Percentiles rank a stretch among this genome's conserved stretches.
Conservation (phyloP, 257 asterid species). For the Jacaranda copaia region DNA sequence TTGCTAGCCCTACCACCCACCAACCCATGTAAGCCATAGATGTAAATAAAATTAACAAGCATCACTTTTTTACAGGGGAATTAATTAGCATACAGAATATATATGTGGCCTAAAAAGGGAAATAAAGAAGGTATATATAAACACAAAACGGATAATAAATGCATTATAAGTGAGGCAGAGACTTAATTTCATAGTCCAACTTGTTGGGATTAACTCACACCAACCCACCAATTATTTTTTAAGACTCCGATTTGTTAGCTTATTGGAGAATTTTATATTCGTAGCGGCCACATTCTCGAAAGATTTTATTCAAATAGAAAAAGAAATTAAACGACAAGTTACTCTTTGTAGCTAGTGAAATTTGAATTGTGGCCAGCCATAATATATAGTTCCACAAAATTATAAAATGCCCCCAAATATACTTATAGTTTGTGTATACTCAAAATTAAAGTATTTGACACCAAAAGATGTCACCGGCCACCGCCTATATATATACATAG, state of each 20-base stretch:
- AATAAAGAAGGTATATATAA: too few relatives aligned
- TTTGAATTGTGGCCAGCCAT: not conserved
- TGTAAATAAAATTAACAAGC: not conserved
- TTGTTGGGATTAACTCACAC: not conserved
- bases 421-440: not conserved
- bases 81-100: too few relatives aligned
- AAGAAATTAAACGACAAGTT: not conserved
- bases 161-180: too few relatives aligned
- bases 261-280: too few relatives aligned
- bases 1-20: not conserved
- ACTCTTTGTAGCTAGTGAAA: not conserved
- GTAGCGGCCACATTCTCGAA: not conserved
- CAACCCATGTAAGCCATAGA: not conserved
- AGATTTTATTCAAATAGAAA: constrained; percentile 3
- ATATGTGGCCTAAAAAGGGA: too few relatives aligned
- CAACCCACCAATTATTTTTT: constrained; percentile 3
- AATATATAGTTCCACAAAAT: not conserved
- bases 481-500: constrained; percentile 16
- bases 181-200: not conserved
- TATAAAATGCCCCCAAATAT: not conserved
- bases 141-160: too few relatives aligned
- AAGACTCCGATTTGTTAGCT: too few relatives aligned
- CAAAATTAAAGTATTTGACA: too few relatives aligned
- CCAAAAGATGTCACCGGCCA: not conserved
- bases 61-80: too few relatives aligned